A percentile compares a stretch with the other conserved stretches of the same genome.
phyloP scores from a whole-genome alignment of 1,284 basidiomycete species.

The Moesziomyces sp. region DNA sequence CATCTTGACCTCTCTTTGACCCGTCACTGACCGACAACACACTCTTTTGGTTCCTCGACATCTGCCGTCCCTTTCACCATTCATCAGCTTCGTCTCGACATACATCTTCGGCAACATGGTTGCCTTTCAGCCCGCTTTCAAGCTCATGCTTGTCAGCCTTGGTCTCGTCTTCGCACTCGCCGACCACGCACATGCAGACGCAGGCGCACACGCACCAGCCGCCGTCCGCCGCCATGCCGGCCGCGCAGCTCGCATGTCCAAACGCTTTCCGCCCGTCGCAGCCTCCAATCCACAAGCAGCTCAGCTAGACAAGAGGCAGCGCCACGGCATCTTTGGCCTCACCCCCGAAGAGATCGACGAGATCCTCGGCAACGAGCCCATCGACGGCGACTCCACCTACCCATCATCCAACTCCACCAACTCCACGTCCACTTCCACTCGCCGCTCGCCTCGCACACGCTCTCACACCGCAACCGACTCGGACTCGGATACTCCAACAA shows the following conservation, averaged over 20 bases:
- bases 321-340: slow-evolving; percentile 16
- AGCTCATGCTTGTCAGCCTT: slow-evolving; percentile 42
- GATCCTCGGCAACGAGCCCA: slow-evolving; percentile 13
- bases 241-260: slow-evolving; percentile 31
- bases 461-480: not conserved
- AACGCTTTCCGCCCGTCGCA: slow-evolving; percentile 16
- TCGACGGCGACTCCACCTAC: slow-evolving; percentile 7
- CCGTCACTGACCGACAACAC: too few species aligned
- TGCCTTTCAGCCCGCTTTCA: slow-evolving; percentile 26
- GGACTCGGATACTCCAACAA: slow-evolving; percentile 7
- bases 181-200: slow-evolving; percentile 6
- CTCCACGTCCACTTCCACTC: slow-evolving; percentile 11
- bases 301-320: slow-evolving; percentile 12
- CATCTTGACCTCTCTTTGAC: too few species aligned
- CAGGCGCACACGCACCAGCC: slow-evolving; percentile 8
- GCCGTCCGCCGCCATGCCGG: slow-evolving; percentile 34
- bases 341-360: slow-evolving; percentile 22
- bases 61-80: not conserved
- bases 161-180: slow-evolving; percentile 23
- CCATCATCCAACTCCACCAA: slow-evolving; percentile 13
- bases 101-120: slow-evolving; percentile 15
- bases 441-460: slow-evolving; percentile 6
- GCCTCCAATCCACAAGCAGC: slow-evolving; percentile 1
- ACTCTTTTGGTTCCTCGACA: too few species aligned
- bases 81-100: not conserved